Percentiles rank a stretch among this genome's conserved stretches.
Evolutionary conservation across 192 early-diverging fungal species (phyloP).

Genomic region (Coemansia sp.): DNA sequence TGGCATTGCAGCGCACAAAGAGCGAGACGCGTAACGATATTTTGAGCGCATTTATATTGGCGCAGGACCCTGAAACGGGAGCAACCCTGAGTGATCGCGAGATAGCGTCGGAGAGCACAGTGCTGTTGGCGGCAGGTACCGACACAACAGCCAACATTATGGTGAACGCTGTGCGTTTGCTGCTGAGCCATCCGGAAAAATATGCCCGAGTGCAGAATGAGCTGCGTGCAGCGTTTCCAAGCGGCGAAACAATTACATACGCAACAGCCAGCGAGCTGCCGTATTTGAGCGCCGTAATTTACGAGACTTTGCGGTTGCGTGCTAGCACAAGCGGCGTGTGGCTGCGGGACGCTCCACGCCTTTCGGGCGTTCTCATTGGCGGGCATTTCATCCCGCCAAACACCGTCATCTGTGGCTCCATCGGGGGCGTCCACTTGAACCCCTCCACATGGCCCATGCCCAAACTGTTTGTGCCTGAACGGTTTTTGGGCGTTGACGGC

Average conservation of each 20-base stretch:
- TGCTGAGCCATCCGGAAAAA: slow-evolving; percentile 21
- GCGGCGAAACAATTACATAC: slow-evolving; percentile 7
- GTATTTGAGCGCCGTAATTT: slow-evolving; percentile 23
- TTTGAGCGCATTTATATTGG: slow-evolving; percentile 18
- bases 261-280: slow-evolving; percentile 12
- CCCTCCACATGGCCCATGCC: slow-evolving; percentile 22
- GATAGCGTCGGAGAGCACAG: slow-evolving; percentile 23
- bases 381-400: slow-evolving; percentile 22
- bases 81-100: slow-evolving; percentile 14
- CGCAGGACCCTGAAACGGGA: slow-evolving; percentile 25
- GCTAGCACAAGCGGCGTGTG: slow-evolving; percentile 16
- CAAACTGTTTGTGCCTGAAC: slow-evolving; percentile 23
- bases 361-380: slow-evolving; percentile 4
- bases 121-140: slow-evolving; percentile 29
- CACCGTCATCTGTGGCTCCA: slow-evolving; percentile 14
- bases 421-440: slow-evolving; percentile 29
- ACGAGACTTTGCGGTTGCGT: slow-evolving; percentile 30
- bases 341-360: slow-evolving; percentile 22
- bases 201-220: background rate
- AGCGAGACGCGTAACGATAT: slow-evolving; percentile 12
- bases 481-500: slow-evolving; percentile 24
- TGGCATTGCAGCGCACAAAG: slow-evolving; percentile 1
- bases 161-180: slow-evolving; percentile 10
- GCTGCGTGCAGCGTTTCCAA: slow-evolving; percentile 10
- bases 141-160: slow-evolving; percentile 23